phyloP scores from a whole-genome alignment of 371 early-diverging fungal genomes.

The Choanephora cucurbitarum region DNA sequence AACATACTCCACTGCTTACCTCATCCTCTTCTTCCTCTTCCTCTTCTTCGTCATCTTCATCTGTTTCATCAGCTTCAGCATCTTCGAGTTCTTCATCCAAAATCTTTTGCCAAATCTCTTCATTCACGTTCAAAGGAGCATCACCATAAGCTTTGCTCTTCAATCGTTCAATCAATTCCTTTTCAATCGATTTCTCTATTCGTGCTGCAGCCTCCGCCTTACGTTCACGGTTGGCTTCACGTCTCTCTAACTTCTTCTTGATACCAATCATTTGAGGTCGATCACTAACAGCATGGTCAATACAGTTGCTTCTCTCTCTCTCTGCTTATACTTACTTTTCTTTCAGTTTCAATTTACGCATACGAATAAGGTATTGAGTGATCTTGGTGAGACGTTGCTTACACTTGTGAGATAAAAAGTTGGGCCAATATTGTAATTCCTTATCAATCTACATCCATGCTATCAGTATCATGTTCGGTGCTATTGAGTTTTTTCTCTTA shows the following conservation, averaged over 20 bases:
- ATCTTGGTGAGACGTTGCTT: conserved; percentile 98
- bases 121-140: conserved; percentile 88
- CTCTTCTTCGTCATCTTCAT: conserved; percentile 68
- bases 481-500: conserved; percentile 22
- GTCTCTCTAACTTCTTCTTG: conserved; percentile 93
- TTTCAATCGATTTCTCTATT: conserved; percentile 95
- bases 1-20: too few species aligned
- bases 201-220: conserved; percentile 95
- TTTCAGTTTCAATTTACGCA: conserved; percentile 89
- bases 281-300: conserved; percentile 23
- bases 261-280: conserved; percentile 83
- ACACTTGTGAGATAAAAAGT: conserved; percentile 93
- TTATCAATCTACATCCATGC: conserved; percentile 78
- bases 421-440: conserved; percentile 93
- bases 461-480: not conserved
- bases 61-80: conserved; percentile 74
- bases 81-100: conserved; percentile 68
- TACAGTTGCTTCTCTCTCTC: not conserved
- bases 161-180: conserved; percentile 95
- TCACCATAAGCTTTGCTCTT: conserved; percentile 94
- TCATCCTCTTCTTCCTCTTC: conserved; percentile 57
- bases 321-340: conserved; percentile 72
- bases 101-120: conserved; percentile 83
- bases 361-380: conserved; percentile 95
- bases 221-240: conserved; percentile 89